These are phyloP conservation scores for Blastobotrys peoriensis DNA, from an alignment of 805 yeast species.

Conservation along the genomic window DNA sequence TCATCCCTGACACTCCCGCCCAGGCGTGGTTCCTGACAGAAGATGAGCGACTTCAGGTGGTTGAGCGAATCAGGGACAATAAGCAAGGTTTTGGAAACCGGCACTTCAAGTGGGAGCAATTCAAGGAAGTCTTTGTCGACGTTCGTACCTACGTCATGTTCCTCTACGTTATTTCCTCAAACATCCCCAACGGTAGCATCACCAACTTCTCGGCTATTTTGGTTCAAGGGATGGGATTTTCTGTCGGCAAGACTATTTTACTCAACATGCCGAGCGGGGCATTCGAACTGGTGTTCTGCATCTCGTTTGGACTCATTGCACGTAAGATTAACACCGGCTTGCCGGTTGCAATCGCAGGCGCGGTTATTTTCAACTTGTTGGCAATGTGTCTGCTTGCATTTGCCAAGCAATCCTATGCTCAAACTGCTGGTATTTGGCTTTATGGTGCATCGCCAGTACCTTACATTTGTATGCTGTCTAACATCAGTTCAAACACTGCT, in stretches of 20 bases:
- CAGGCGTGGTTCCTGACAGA: conserved; percentile 42
- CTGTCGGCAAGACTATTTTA: conserved; percentile 8
- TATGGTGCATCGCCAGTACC: conserved; percentile 9
- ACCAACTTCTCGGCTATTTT: conserved; percentile 44
- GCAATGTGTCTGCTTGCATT: conserved; percentile 14
- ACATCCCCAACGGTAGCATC: conserved; percentile 50
- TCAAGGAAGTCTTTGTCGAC: conserved; percentile 46
- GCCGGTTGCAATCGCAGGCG: not conserved
- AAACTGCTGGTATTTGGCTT: conserved; percentile 14
- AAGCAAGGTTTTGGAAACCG: conserved; percentile 54
- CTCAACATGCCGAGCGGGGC: conserved; percentile 14
- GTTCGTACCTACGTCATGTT: conserved; percentile 45
- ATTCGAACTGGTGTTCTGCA: conserved; percentile 9
- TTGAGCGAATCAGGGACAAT: conserved; percentile 47
- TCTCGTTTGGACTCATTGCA: conserved; percentile 5
- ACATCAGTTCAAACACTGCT: conserved; percentile 44
- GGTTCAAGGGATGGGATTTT: conserved; percentile 9
- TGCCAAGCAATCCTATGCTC: conserved; percentile 6
- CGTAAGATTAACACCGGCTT: not conserved
- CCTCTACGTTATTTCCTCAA: conserved; percentile 33
- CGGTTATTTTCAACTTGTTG: conserved; percentile 1
- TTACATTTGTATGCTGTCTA: conserved; percentile 10
- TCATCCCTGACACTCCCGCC: conserved; percentile 48
- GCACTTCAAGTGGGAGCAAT: conserved; percentile 48
- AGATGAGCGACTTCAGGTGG: conserved; percentile 42